Conservation (phyloP, 1,139 yeast genomes). For the Yarrowia galli region DNA sequence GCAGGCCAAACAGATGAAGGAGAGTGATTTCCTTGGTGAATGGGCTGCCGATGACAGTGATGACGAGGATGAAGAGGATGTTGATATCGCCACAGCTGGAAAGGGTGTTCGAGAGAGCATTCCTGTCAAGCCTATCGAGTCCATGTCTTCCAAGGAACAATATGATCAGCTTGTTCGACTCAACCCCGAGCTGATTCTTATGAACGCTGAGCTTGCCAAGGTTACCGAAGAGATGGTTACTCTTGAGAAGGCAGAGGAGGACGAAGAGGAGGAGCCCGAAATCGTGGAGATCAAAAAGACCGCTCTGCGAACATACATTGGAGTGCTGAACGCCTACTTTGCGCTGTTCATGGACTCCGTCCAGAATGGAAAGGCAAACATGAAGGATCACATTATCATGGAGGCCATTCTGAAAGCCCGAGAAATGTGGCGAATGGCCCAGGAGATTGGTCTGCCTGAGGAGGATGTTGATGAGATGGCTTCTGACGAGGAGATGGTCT, state of each 20-base stretch:
- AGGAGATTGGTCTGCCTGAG: conserved; percentile 42
- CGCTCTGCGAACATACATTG: conserved; percentile 80
- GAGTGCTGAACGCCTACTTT: conserved; percentile 75
- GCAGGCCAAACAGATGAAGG: conserved; percentile 78
- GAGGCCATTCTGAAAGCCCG: conserved; percentile 78
- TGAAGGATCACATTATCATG: conserved; percentile 91
- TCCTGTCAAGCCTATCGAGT: conserved; percentile 21
- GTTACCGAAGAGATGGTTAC: conserved; percentile 58
- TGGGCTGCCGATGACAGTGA: conserved; percentile 68
- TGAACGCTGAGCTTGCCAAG: conserved; percentile 66
- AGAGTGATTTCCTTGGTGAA: conserved; percentile 85
- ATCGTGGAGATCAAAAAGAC: conserved; percentile 60
- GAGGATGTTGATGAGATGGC: conserved; percentile 41
- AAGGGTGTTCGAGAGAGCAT: conserved; percentile 21
- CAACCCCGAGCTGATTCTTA: conserved; percentile 83
- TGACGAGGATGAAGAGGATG: conserved; percentile 46
- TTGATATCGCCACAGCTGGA: conserved; percentile 49
- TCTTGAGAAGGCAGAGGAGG: conserved; percentile 44
- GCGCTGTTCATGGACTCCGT: conserved; percentile 69
- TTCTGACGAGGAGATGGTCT: conserved; percentile 40
- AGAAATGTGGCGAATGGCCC: conserved; percentile 76
- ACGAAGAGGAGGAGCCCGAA: conserved; percentile 40
- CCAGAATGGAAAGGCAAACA: conserved; percentile 62
- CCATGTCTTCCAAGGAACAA: conserved; percentile 31
- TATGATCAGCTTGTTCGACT: conserved; percentile 47